phyloP scores from a whole-genome alignment of 1,284 basidiomycete genomes.

The Trametes versicolor region DNA sequence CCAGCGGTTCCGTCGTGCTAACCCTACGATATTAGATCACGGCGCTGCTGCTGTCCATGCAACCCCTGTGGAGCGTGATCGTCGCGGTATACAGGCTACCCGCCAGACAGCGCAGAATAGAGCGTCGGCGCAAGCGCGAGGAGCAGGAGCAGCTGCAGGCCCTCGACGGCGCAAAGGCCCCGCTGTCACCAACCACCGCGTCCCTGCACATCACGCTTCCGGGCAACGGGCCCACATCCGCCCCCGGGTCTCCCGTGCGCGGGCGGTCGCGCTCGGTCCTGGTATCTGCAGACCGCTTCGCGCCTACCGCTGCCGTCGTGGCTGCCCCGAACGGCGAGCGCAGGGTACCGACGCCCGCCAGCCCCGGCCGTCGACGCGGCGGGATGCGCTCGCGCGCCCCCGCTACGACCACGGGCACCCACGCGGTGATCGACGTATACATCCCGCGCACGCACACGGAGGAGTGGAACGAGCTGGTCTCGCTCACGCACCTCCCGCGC shows the following conservation, averaged over 20 bases:
- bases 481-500: constrained; percentile 20
- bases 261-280: constrained; percentile 7
- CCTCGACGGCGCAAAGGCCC: neutral
- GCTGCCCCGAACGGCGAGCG: constrained; percentile 7
- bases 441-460: constrained; percentile 20
- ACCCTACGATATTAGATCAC: constrained; percentile 34
- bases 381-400: no score
- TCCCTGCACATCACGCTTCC: neutral
- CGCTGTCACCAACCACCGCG: neutral
- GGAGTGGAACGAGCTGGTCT: constrained; percentile 29
- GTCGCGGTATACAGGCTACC: constrained; percentile 43
- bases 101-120: constrained; percentile 28
- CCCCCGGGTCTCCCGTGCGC: neutral
- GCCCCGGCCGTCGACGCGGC: neutral
- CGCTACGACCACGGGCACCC: neutral
- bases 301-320: neutral
- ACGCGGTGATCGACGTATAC: constrained; percentile 9
- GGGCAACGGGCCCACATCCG: neutral
- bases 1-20: neutral
- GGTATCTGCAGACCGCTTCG: neutral
- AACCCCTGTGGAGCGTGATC: constrained; percentile 42
- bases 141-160: constrained; percentile 13
- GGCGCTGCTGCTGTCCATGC: constrained; percentile 38
- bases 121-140: constrained; percentile 24
- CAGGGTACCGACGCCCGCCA: neutral